Percentiles rank a stretch among this genome's conserved stretches.
Evolutionary conservation across 2,329 filamentous ascomycete species (phyloP).

Genomic region (Tolypocladium endophyticum): DNA sequence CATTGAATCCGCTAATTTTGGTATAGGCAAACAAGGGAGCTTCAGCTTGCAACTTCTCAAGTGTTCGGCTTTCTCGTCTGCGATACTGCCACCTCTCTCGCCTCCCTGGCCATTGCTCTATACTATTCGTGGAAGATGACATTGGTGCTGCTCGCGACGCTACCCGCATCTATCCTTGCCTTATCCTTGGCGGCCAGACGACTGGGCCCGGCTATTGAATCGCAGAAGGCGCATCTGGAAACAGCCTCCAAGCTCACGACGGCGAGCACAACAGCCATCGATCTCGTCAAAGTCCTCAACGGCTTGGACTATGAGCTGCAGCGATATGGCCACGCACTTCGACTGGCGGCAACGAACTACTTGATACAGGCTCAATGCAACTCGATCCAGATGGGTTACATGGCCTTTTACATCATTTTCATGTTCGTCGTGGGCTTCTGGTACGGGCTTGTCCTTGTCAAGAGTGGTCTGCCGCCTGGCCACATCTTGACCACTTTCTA

Average conservation of each 20-base stretch:
- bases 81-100: constrained; percentile 52
- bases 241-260: constrained; percentile 61
- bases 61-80: constrained; percentile 62
- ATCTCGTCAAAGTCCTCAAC: constrained; percentile 80
- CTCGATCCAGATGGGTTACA: constrained; percentile 60
- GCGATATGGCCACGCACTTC: constrained; percentile 51
- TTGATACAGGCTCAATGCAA: constrained; percentile 57
- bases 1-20: not conserved
- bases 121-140: constrained; percentile 78
- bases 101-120: constrained; percentile 62
- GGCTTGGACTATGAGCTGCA: constrained; percentile 59
- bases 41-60: constrained; percentile 72
- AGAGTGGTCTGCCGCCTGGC: constrained; percentile 48
- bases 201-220: constrained; percentile 55
- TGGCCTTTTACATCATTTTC: constrained; percentile 62
- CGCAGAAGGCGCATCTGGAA: constrained; percentile 57
- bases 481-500: constrained; percentile 79
- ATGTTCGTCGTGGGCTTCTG: constrained; percentile 89
- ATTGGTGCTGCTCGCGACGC: constrained; percentile 62
- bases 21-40: constrained; percentile 64
- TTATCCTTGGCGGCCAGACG: constrained; percentile 49
- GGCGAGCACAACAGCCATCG: constrained; percentile 62
- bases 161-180: constrained; percentile 55
- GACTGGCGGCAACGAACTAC: constrained; percentile 51
- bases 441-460: constrained; percentile 66